Evolutionary conservation across 306 rosid species (phyloP), one percentile per base, ranked within the genome.

Genomic region (Datisca glomerata): DNA sequence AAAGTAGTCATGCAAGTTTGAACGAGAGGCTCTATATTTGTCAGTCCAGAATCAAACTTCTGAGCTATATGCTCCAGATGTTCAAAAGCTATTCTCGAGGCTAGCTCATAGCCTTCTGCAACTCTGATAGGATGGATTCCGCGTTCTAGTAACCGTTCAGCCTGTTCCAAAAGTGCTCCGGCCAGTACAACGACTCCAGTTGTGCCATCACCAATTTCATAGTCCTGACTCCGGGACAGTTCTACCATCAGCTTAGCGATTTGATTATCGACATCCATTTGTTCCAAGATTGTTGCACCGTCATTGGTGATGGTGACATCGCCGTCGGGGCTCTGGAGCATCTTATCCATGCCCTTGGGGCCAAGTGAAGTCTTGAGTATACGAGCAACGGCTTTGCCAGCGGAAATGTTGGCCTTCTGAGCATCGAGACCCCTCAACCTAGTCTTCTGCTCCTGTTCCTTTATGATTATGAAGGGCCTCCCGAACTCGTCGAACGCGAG

Each of bases 341-440:
- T 91, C 80, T 85, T 91, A 70, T 91, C 99, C 99, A 91, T 91
- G 67, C 99, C 99, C 60, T 91, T 91, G 37, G 96, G 99, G 0
- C 99, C 99, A 21, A 91, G 96, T 3, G 99, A 91, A 53, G 99
- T 85, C 12, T 61, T 66, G 73, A 91, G 99, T 46, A 91, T 91
- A 31, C 84, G 93, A 34, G 96, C 86, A 22, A 91, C 82, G 32
- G 87, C 92, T 58, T 55, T 85, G 0, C 78, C 99, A 37, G 99
- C 83, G 17, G 96, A 66, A 59, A 85, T 91, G 76, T 78, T 91
- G 16, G 96, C 67, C 58, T 85, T 91, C 80, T 91, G 99, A 40
- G 99, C 99, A 31, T 91, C 96, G 53, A 91, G 76, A 9, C 99
- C 99, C 10, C 99, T 46, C 53, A 91, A 50, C 16, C 99, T 63